Conservation (phyloP, 2,329 filamentous ascomycete species). For the Nigrospora osmanthi region DNA sequence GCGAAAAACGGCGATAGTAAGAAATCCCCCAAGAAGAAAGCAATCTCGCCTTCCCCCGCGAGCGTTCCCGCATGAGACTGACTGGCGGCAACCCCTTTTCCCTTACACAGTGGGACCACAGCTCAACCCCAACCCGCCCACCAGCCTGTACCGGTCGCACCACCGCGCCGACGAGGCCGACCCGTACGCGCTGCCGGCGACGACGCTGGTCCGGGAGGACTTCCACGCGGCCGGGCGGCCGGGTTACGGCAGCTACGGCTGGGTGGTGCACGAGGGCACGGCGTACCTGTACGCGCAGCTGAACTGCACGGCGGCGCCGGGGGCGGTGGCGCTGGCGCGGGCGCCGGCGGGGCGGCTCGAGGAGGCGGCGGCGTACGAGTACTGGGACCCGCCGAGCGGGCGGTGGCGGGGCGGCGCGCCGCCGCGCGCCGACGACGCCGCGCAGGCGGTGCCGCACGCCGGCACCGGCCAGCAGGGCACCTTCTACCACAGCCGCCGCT, state of each 20-base stretch:
- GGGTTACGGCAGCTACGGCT: constrained; percentile 13
- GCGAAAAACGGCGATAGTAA: no score
- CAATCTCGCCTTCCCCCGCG: no score
- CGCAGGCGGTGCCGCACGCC: constrained; percentile 4
- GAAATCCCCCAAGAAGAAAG: no score
- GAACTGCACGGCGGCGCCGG: constrained; percentile 1
- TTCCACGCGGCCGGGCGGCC: constrained; percentile 13
- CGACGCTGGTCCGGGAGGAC: constrained; percentile 9
- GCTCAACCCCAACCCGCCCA: constrained; percentile 10
- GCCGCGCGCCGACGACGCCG: background rate
- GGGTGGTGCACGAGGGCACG: constrained; percentile 9
- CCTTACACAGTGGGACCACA: constrained; percentile 9
- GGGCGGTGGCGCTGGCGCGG: constrained; percentile 9
- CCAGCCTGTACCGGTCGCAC: constrained; percentile 13
- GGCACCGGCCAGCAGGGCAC: constrained; percentile 11
- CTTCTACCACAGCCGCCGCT: constrained; percentile 9
- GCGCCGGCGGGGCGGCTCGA: constrained; percentile 11
- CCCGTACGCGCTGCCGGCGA: constrained; percentile 9
- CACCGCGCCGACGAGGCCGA: constrained; percentile 5
- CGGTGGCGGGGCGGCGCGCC: constrained; percentile 6
- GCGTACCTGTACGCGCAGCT: constrained; percentile 13
- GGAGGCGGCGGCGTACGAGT: constrained; percentile 11
- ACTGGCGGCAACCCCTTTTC: background rate
- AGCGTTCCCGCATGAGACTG: no score
- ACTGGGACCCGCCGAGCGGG: constrained; percentile 5